Evolutionary conservation across 2,329 filamentous ascomycete genomes (phyloP).

Genomic region (Chaetomiaceae sp.): DNA sequence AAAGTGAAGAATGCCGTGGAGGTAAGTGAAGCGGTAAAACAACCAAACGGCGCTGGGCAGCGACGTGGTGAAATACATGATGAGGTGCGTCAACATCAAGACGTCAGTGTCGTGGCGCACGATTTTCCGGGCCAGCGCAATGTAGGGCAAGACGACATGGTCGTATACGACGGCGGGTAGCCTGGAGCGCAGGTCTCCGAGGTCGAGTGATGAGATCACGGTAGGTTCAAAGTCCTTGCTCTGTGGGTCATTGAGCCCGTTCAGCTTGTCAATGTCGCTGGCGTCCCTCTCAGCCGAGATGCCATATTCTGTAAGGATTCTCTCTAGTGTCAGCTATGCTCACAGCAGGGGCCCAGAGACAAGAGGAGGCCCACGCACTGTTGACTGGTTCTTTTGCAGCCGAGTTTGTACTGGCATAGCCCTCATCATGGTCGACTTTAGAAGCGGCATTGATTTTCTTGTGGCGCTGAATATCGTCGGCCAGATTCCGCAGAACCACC

Average conservation of each 20-base stretch:
- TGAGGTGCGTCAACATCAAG: constrained; percentile 3
- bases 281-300: constrained; percentile 7
- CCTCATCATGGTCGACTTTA: constrained; percentile 1
- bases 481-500: background rate
- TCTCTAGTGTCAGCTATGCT: background rate
- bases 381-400: background rate
- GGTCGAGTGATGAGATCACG: constrained; percentile 2
- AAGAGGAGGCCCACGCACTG: too few species aligned
- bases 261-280: background rate
- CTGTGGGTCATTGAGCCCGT: background rate
- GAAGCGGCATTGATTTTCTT: background rate
- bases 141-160: background rate
- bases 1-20: constrained; percentile 4
- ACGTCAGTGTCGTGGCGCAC: constrained; percentile 9
- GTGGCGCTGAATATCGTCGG: constrained; percentile 8
- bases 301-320: background rate
- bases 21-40: constrained; percentile 8
- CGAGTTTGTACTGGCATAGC: background rate
- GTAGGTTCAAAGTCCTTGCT: constrained; percentile 2
- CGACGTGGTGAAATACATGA: constrained; percentile 3
- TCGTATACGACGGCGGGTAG: background rate
- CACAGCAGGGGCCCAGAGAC: too few species aligned
- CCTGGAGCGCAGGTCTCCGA: background rate
- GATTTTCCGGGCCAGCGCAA: background rate
- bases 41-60: constrained; percentile 4